phyloP scores from a whole-genome alignment of 495 filamentous ascomycete species.

The Aspergillus ellipticus region DNA sequence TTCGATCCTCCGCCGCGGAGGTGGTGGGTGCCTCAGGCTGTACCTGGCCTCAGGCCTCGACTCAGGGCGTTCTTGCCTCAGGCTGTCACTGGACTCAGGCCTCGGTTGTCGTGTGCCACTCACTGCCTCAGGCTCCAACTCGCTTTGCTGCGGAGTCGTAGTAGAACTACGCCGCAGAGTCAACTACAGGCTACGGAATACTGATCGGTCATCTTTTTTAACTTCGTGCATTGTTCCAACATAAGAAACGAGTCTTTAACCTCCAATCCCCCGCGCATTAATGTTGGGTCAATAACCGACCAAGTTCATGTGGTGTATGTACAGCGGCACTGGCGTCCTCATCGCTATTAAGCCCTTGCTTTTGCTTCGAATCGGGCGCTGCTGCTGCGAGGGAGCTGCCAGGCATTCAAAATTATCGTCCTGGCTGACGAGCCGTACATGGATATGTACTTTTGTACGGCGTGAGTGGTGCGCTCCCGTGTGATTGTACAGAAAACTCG shows the following conservation, averaged over 20 bases:
- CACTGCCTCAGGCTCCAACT: too few species aligned
- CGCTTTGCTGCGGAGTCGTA: too few species aligned
- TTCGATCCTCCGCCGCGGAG: slow-evolving; percentile 3
- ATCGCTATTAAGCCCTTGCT: slow-evolving; percentile 5
- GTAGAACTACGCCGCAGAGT: not conserved
- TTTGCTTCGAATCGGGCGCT: slow-evolving; percentile 6
- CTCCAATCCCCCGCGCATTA: slow-evolving; percentile 28
- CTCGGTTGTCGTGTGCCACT: too few species aligned
- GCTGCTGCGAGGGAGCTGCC: slow-evolving; percentile 9
- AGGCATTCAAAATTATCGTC: slow-evolving; percentile 23
- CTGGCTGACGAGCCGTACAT: slow-evolving; percentile 19
- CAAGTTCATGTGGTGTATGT: slow-evolving; percentile 29
- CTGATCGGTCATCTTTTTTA: not conserved
- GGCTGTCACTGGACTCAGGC: not conserved
- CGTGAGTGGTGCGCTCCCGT: slow-evolving; percentile 21
- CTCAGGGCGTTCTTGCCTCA: not conserved
- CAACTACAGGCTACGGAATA: not conserved
- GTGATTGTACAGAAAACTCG: slow-evolving; percentile 32
- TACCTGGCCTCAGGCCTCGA: not conserved
- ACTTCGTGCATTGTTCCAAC: slow-evolving; percentile 21
- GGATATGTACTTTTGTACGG: slow-evolving; percentile 31
- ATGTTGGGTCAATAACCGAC: slow-evolving; percentile 23
- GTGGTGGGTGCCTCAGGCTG: slow-evolving; percentile 14
- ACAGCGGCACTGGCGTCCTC: slow-evolving; percentile 35
- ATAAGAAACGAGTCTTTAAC: slow-evolving; percentile 35